Evolutionary conservation across 2,329 filamentous ascomycete genomes (phyloP).

Genomic region (Blumeriella jaapii): DNA sequence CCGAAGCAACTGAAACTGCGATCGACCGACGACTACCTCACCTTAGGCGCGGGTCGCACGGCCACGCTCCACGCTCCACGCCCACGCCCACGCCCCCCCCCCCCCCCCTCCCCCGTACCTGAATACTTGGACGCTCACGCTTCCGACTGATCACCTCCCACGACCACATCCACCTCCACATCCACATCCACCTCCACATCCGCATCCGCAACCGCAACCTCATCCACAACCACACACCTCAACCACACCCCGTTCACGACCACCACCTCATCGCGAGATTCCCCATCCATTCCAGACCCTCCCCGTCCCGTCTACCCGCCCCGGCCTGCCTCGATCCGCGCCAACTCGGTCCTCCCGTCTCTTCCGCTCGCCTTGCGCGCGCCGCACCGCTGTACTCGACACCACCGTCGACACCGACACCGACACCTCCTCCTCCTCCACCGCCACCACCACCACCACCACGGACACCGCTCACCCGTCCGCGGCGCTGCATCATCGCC

Average conservation of each 20-base stretch:
- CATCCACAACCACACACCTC: background rate
- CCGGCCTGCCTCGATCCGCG: too few relatives aligned
- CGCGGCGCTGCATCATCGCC: conserved; percentile 6
- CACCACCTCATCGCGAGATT: conserved; percentile 3
- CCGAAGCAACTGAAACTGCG: background rate
- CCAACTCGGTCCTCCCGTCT: too few relatives aligned
- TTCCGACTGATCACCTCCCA: conserved; percentile 18
- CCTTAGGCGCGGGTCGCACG: conserved; percentile 15
- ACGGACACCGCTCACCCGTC: too few relatives aligned
- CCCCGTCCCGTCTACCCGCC: too few relatives aligned
- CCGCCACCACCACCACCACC: conserved; percentile 2
- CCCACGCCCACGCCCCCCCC: too few relatives aligned
- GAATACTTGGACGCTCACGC: conserved; percentile 7
- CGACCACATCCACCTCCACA: conserved; percentile 8
- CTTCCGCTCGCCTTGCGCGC: conserved; percentile 1
- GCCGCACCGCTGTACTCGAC: conserved; percentile 1
- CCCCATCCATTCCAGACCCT: background rate
- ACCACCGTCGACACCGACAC: too few relatives aligned
- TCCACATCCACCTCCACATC: conserved; percentile 1
- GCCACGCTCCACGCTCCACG: conserved; percentile 10
- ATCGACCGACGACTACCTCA: background rate
- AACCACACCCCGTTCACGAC: conserved; percentile 2
- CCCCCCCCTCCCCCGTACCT: too few relatives aligned
- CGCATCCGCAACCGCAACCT: background rate
- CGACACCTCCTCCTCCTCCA: background rate